These are phyloP conservation scores for Diplosphaera chodatii DNA, from an alignment of 139 green algal species.

Conservation along the genomic window DNA sequence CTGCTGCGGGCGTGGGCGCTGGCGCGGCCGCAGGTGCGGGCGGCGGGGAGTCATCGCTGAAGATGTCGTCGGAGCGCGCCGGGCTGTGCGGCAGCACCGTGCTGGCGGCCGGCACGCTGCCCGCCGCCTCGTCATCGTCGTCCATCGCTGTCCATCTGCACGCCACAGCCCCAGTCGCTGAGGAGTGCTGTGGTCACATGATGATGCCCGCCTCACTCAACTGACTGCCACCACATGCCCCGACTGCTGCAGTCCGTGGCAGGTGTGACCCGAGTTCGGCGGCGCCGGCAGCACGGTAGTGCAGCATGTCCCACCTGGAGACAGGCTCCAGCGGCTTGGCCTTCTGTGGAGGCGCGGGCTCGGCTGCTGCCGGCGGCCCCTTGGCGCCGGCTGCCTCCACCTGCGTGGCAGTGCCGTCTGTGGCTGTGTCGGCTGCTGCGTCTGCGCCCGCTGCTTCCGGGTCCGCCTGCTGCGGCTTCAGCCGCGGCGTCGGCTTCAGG, in stretches of 20 bases:
- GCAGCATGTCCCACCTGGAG: slow-evolving; percentile 6
- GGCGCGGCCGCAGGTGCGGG: not conserved
- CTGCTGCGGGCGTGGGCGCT: slow-evolving; percentile 7
- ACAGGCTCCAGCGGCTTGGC: slow-evolving; percentile 5
- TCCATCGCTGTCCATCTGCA: slow-evolving; percentile 58
- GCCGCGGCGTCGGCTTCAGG: not conserved
- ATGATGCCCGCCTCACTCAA: too few species aligned
- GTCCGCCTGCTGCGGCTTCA: not conserved
- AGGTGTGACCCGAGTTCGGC: too few species aligned
- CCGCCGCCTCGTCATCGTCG: slow-evolving; percentile 42
- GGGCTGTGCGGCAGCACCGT: not conserved
- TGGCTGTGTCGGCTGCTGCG: too few species aligned
- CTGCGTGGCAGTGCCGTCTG: too few species aligned
- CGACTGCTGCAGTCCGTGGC: too few species aligned
- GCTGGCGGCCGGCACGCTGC: not conserved
- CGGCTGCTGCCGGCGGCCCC: slow-evolving; percentile 2
- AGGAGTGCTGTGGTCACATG: too few species aligned
- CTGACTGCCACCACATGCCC: too few species aligned
- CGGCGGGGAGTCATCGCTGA: slow-evolving; percentile 15
- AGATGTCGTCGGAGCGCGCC: slow-evolving; percentile 11
- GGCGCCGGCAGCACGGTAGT: too few species aligned
- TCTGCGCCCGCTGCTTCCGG: too few species aligned
- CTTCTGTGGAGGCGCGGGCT: not conserved
- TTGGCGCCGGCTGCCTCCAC: too few species aligned
- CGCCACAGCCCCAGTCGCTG: too few species aligned